phyloP scores from a whole-genome alignment of 2,329 filamentous ascomycete species.

The Diaporthe citri region DNA sequence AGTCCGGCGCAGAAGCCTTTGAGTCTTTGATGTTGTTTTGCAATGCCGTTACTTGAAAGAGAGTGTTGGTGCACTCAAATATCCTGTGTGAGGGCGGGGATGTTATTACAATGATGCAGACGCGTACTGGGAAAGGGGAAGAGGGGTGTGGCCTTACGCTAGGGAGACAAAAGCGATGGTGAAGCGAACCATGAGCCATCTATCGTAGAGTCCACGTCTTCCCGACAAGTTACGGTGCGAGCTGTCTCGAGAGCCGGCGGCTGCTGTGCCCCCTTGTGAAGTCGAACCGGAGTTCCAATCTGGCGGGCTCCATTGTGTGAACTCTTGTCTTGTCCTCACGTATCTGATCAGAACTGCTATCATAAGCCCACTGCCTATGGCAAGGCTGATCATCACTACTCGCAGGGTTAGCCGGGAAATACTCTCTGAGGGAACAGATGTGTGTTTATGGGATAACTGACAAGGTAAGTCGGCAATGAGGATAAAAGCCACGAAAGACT shows the following conservation, averaged over 20 bases:
- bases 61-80: conserved; percentile 46
- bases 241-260: conserved; percentile 12
- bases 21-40: conserved; percentile 41
- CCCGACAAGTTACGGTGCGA: not conserved
- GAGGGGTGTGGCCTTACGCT: conserved; percentile 38
- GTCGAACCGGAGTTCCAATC: conserved; percentile 32
- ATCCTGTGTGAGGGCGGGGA: conserved; percentile 29
- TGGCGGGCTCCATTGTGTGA: conserved; percentile 44
- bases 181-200: conserved; percentile 48
- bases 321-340: conserved; percentile 43
- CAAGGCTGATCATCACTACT: conserved; percentile 44
- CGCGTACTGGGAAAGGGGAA: too few species aligned
- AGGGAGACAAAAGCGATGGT: conserved; percentile 45
- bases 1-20: conserved; percentile 37
- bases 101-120: not conserved
- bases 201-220: conserved; percentile 43
- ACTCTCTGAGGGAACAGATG: rapidly evolving
- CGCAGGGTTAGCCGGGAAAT: not conserved
- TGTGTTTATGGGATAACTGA: conserved; percentile 37
- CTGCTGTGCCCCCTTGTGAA: conserved; percentile 30
- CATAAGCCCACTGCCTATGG: conserved; percentile 44
- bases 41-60: conserved; percentile 45
- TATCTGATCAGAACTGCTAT: conserved; percentile 45
- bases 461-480: conserved; percentile 44
- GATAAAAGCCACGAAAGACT: conserved; percentile 39